Conservation (phyloP, 768 basidiomycete genomes). For the Rhizopogon vulgaris region DNA sequence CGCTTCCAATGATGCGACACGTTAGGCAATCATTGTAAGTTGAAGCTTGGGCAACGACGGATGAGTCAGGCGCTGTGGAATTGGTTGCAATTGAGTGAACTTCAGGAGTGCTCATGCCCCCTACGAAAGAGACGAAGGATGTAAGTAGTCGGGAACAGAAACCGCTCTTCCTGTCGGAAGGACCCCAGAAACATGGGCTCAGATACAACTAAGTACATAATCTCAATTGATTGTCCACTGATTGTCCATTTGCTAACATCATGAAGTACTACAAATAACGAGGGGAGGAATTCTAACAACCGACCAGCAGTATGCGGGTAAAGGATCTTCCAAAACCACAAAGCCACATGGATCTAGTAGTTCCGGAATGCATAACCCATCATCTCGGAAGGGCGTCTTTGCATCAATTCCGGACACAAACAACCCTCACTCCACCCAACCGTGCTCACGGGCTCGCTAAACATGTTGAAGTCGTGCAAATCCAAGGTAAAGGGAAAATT, state of each 20-base stretch:
- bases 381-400: not conserved
- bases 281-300: not conserved
- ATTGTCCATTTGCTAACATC: not conserved
- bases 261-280: not conserved
- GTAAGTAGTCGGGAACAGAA: not conserved
- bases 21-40: constrained; percentile 52
- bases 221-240: not conserved
- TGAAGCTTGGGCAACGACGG: not conserved
- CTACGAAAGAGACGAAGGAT: not conserved
- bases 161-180: too few relatives aligned
- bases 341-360: not conserved
- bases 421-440: not conserved
- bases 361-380: not conserved
- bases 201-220: not conserved
- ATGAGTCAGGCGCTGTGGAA: not conserved
- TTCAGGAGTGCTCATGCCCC: not conserved
- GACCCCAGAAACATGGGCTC: not conserved
- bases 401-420: not conserved
- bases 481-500: not conserved
- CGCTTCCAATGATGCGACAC: constrained; percentile 64
- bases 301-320: not conserved
- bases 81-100: too few relatives aligned
- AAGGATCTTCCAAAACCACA: not conserved
- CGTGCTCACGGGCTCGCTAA: not conserved
- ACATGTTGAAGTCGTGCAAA: not conserved